phyloP scores from a whole-genome alignment of 1,284 basidiomycete genomes.

The Bjerkandera adusta region DNA sequence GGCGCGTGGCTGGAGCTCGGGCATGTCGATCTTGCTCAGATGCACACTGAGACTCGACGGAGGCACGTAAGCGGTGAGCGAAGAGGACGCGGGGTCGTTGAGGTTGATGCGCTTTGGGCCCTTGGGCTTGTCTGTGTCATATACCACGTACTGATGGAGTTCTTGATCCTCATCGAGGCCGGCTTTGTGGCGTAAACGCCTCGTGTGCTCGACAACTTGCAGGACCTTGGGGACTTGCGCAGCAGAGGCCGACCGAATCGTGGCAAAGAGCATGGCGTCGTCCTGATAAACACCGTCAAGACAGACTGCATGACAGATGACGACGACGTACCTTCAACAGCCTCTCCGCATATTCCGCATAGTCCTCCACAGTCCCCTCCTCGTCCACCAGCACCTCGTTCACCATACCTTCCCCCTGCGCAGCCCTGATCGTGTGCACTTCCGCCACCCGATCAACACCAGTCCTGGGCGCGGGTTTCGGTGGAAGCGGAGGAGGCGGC shows the following conservation, averaged over 20 bases:
- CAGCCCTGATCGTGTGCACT: conserved; percentile 51
- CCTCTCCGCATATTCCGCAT: conserved; percentile 63
- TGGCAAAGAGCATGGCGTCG: conserved; percentile 77
- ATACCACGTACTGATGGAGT: conserved; percentile 76
- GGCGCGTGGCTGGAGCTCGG: conserved; percentile 63
- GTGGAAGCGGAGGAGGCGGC: conserved; percentile 46
- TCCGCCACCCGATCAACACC: conserved; percentile 68
- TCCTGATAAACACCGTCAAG: conserved; percentile 43
- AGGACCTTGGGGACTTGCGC: conserved; percentile 75
- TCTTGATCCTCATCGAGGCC: conserved; percentile 59
- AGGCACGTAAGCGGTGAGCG: conserved; percentile 50
- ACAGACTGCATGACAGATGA: background rate
- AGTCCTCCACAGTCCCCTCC: conserved; percentile 63
- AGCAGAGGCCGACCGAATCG: conserved; percentile 62
- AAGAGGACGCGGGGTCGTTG: conserved; percentile 39
- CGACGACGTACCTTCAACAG: conserved; percentile 55
- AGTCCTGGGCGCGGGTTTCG: conserved; percentile 58
- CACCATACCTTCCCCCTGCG: conserved; percentile 47
- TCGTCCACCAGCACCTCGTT: conserved; percentile 73
- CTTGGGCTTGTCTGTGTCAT: conserved; percentile 52
- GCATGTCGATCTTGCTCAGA: conserved; percentile 81
- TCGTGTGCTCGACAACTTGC: conserved; percentile 76
- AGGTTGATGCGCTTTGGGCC: conserved; percentile 69
- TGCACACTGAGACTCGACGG: conserved; percentile 67
- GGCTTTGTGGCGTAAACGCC: conserved; percentile 69